Percentiles rank a stretch among this genome's conserved stretches.
These are phyloP conservation scores for Chlamydomonas eustigma DNA, from an alignment of 139 green algal species.

Conservation along the genomic window DNA sequence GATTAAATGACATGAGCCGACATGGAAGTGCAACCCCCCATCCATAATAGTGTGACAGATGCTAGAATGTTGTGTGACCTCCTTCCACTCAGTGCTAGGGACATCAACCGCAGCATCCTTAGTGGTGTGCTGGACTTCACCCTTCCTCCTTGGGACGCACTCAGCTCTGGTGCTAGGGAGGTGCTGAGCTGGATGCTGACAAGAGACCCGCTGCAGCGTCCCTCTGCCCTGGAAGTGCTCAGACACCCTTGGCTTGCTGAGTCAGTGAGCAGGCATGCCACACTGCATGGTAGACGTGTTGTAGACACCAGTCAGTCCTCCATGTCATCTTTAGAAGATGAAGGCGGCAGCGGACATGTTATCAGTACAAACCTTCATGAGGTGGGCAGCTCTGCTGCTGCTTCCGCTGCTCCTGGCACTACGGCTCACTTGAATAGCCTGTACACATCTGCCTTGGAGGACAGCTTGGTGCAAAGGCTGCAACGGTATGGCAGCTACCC, in stretches of 20 bases:
- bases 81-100: neutral
- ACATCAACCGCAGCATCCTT: neutral
- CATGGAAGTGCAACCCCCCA: no score
- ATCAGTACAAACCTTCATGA: no score
- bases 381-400: no score
- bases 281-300: neutral
- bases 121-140: constrained; percentile 55
- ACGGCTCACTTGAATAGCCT: neutral
- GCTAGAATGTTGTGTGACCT: no score
- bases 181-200: constrained; percentile 8
- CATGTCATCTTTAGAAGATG: neutral
- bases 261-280: neutral
- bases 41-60: no score
- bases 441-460: neutral
- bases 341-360: no score
- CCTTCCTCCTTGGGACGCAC: constrained; percentile 49
- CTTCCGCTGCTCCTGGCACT: no score
- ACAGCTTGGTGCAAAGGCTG: neutral
- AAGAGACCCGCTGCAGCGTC: constrained; percentile 37
- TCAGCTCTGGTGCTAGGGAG: constrained; percentile 11
- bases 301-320: neutral
- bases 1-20: no score
- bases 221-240: constrained; percentile 50
- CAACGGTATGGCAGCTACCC: constrained; percentile 61
- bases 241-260: constrained; percentile 46